Evolutionary conservation across 805 yeast species (phyloP), one percentile per base, ranked within the genome.

Genomic region (Blastobotrys parvus): DNA sequence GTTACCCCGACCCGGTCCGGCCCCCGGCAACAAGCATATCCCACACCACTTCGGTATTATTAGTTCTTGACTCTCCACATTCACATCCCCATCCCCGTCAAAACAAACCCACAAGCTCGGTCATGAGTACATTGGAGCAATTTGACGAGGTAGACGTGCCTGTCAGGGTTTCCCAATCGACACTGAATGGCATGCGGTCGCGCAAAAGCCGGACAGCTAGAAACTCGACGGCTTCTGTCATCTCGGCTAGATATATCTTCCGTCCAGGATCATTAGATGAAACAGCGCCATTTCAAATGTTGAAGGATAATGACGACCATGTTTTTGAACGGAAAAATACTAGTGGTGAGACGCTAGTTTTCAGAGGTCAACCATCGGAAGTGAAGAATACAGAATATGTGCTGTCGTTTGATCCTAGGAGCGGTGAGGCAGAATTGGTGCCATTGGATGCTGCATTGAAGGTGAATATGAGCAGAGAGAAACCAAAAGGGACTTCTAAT

Each of bases 381-480:
- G 49, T 55, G 22, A 54, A 52, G 21, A 62, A 56, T 15, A 52
- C 49, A 44, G 88, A 89, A 7, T 86, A 86, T 60, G 84, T 94
- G 22, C 69, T 87, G 66, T 80, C 87, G 44, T 81, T 76, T 62
- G 90, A 87, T 58, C 85, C 89, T 27, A 72, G 77, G 16, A 33
- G 48, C 2, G 27, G 43, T 3, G 23, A 49, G 16, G 58, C 52
- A 41, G 54, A 59, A 30, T 48, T 59, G 41, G 49, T 47, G 38
- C 54, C 50, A 22, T 39, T 58, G 15, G 55, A 49, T 36, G 36
- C 40, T 21, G 45, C 52, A 1, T 39, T 53, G 11, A 27, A 56
- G 29, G 52, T 53, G 17, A 47, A 46, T 35, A 42, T 52, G 3
- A 40, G 44, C 17, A 42, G 56, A 18, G 57, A 53, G 38, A 52